phyloP scores from a whole-genome alignment of 129 eudicot species.

The Flaveria sonorensis region DNA sequence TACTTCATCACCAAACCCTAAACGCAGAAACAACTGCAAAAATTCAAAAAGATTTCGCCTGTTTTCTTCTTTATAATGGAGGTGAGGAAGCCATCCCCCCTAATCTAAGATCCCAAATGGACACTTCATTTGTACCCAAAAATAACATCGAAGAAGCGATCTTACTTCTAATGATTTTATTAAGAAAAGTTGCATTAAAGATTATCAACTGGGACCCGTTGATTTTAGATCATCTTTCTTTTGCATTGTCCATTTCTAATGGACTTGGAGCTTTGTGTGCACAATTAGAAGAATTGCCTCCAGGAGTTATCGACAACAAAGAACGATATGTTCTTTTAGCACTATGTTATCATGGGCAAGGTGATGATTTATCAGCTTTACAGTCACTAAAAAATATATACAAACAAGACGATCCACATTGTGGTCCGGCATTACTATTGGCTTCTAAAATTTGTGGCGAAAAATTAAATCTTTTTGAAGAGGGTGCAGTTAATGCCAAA shows the following conservation, averaged over 20 bases:
- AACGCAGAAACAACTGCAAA: constrained; percentile 58
- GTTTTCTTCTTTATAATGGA: constrained; percentile 88
- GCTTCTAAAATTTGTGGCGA: constrained; percentile 68
- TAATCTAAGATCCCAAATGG: constrained; percentile 72
- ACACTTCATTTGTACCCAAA: constrained; percentile 73
- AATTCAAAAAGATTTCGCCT: constrained; percentile 84
- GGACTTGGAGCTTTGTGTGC: constrained; percentile 61
- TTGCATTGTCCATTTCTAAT: constrained; percentile 67
- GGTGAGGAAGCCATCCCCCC: constrained; percentile 71
- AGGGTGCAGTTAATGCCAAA: constrained; percentile 56
- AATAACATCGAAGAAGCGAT: constrained; percentile 89
- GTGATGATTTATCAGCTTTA: constrained; percentile 66
- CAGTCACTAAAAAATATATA: constrained; percentile 58
- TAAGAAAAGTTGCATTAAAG: constrained; percentile 61
- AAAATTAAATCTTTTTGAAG: constrained; percentile 46
- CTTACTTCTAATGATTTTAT: constrained; percentile 66
- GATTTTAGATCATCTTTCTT: constrained; percentile 81
- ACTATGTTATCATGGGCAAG: constrained; percentile 72
- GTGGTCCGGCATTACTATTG: constrained; percentile 55
- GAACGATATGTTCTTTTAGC: constrained; percentile 67
- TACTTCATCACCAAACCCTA: constrained; percentile 76
- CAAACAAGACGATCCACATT: constrained; percentile 43
- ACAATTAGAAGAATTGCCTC: constrained; percentile 69
- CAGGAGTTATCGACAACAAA: constrained; percentile 57
- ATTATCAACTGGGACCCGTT: constrained; percentile 89